Conservation (phyloP, 2,329 filamentous ascomycete species). For the Keithomyces neogunnii region DNA sequence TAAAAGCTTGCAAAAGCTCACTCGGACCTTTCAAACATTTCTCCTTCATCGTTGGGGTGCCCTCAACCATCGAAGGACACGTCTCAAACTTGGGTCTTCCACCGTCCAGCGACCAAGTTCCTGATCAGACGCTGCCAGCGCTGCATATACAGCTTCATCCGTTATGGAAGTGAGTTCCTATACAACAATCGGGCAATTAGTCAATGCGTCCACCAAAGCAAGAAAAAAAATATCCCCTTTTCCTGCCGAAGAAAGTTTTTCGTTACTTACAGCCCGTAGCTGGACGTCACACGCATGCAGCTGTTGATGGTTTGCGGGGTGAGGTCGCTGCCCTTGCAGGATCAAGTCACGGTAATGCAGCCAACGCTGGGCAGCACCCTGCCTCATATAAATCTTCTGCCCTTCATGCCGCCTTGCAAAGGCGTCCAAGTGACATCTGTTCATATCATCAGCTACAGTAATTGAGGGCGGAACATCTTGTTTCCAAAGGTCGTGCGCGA, state of each 20-base stretch:
- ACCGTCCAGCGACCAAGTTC: slow-evolving; percentile 51
- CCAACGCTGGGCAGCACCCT: slow-evolving; percentile 53
- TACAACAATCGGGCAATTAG: not conserved
- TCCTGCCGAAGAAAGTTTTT: not conserved
- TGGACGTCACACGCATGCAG: slow-evolving; percentile 48
- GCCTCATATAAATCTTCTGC: slow-evolving; percentile 56
- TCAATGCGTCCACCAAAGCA: not conserved
- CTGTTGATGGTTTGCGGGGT: slow-evolving; percentile 36
- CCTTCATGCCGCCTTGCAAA: slow-evolving; percentile 53
- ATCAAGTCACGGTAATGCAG: slow-evolving; percentile 44
- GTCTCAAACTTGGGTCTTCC: slow-evolving; percentile 51
- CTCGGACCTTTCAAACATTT: not conserved
- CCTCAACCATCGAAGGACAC: slow-evolving; percentile 51
- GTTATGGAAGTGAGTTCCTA: slow-evolving; percentile 51
- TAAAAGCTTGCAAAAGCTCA: not conserved
- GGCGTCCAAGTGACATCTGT: slow-evolving; percentile 50
- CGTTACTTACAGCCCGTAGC: slow-evolving; percentile 42
- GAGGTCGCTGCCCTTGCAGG: slow-evolving; percentile 42
- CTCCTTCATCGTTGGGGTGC: slow-evolving; percentile 16
- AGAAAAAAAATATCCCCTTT: not conserved
- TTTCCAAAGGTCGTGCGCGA: not conserved
- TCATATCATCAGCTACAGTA: not conserved
- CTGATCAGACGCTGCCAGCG: slow-evolving; percentile 45
- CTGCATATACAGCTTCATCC: slow-evolving; percentile 49
- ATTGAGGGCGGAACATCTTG: not conserved